phyloP scores from a whole-genome alignment of 1,284 basidiomycete genomes.

The Cryptococcus sp. region DNA sequence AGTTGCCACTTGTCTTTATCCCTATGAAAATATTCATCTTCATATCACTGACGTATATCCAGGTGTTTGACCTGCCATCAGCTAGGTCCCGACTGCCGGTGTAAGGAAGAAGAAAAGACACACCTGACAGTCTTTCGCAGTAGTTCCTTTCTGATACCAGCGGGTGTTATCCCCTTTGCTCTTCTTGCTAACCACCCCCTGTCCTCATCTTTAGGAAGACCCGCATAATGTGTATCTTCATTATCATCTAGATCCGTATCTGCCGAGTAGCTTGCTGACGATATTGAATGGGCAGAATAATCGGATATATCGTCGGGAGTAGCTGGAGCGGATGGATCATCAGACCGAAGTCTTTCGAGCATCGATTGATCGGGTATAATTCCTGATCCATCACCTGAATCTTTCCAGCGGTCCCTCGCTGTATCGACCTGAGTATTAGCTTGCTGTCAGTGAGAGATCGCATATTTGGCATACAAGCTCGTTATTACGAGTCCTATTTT shows the following conservation, averaged over 20 bases:
- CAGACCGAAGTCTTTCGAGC: neutral
- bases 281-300: slow-evolving; percentile 3
- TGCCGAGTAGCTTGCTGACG: slow-evolving; percentile 23
- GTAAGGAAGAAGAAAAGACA: neutral
- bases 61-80: slow-evolving; percentile 55
- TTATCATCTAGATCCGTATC: slow-evolving; percentile 41
- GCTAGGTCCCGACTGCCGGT: neutral
- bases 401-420: slow-evolving; percentile 60
- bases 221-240: slow-evolving; percentile 56
- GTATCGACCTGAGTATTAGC: slow-evolving; percentile 55
- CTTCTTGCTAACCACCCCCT: slow-evolving; percentile 48
- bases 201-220: slow-evolving; percentile 40
- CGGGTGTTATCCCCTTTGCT: slow-evolving; percentile 53
- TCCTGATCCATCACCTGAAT: slow-evolving; percentile 57
- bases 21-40: slow-evolving; percentile 63
- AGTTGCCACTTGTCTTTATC: slow-evolving; percentile 63
- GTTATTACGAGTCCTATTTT: neutral
- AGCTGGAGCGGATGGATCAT: slow-evolving; percentile 3
- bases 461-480: neutral
- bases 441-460: slow-evolving; percentile 50
- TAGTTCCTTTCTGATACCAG: slow-evolving; percentile 57
- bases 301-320: neutral
- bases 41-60: slow-evolving; percentile 61
- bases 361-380: slow-evolving; percentile 53
- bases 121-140: slow-evolving; percentile 56